These are phyloP conservation scores for Daldinia concentrica DNA, from an alignment of 495 filamentous ascomycete genomes.

Conservation along the genomic window DNA sequence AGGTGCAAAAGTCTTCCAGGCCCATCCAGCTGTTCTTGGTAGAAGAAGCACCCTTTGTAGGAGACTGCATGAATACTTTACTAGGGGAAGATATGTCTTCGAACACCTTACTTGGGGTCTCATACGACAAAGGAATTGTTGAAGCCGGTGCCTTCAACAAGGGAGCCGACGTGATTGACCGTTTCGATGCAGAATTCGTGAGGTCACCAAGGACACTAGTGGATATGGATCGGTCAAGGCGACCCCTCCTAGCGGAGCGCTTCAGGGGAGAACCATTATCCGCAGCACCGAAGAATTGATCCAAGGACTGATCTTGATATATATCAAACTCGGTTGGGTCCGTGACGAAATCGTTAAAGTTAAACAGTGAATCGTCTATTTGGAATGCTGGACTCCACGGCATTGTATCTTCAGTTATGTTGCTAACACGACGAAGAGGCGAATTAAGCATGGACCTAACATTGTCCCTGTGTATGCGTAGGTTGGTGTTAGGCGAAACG, in stretches of 20 bases:
- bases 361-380: conserved; percentile 56
- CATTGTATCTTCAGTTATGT: conserved; percentile 60
- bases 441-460: conserved; percentile 91
- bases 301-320: conserved; percentile 69
- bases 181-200: conserved; percentile 63
- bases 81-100: conserved; percentile 58
- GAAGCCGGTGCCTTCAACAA: conserved; percentile 56
- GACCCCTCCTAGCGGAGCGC: conserved; percentile 70
- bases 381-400: conserved; percentile 85
- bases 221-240: conserved; percentile 65
- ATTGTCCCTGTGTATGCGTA: conserved; percentile 88
- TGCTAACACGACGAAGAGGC: conserved; percentile 76
- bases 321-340: conserved; percentile 72
- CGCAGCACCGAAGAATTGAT: conserved; percentile 59
- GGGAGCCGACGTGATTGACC: conserved; percentile 55
- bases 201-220: conserved; percentile 73
- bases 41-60: conserved; percentile 53
- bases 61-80: conserved; percentile 70
- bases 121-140: conserved; percentile 52
- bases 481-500: conserved; percentile 91
- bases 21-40: conserved; percentile 58
- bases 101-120: conserved; percentile 65
- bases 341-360: conserved; percentile 59
- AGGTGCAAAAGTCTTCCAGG: conserved; percentile 63
- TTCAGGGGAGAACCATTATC: conserved; percentile 79